Evolutionary conservation across 2,329 filamentous ascomycete species (phyloP), one percentile per base, ranked within the genome.

Genomic region (Neoscytalidium dimidiatum): DNA sequence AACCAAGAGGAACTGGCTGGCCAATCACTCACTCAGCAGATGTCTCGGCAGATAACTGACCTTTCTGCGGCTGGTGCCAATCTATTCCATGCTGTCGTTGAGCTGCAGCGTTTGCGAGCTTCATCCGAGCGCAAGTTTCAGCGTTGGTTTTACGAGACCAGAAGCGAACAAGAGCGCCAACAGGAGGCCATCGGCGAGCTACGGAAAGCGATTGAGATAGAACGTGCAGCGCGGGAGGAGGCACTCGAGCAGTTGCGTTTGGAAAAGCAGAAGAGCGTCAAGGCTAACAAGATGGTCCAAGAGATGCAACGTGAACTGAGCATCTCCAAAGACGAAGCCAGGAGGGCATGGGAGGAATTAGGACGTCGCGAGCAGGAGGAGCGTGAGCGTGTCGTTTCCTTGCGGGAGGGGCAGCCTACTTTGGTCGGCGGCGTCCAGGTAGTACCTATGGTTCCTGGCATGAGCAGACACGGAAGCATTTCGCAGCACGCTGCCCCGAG

Each of bases 51-150:
- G 75, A 94, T 99, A 62, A 97, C 92, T 0, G 95, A 99, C 75
- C 84, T 99, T n/a, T 97, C 95, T 28, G 95, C 95, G 7, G 95
- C 95, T 0, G 95, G 95, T 13, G 95, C 95, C 4, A 99, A 99
- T 71, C 84, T 99, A 0, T 99, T 99, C 77, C 95, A 99, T 76
- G 95, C 95, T 9, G 94, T 99, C 0, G 95, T 99, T 3, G 95
- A 99, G 78, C 82, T 99, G 51, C 95, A 99, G 77, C 89, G 95
- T 31, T 84, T 99, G 28, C 90, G 95, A 48, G 95, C 95, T 41
- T 97, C 93, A 64, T 98, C 94, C 0, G 95, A 99, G 78, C 89
- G 95, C 68, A 98, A 98, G 76, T 99, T 99, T 72, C 95, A 99
- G 79, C 87, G 95, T 58, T 99, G 95, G 95, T 98, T 98, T 79